Percentiles rank a stretch among this genome's conserved stretches.
phyloP scores from a whole-genome alignment of 1,284 basidiomycete species.

The Macrocystidia cucumis region DNA sequence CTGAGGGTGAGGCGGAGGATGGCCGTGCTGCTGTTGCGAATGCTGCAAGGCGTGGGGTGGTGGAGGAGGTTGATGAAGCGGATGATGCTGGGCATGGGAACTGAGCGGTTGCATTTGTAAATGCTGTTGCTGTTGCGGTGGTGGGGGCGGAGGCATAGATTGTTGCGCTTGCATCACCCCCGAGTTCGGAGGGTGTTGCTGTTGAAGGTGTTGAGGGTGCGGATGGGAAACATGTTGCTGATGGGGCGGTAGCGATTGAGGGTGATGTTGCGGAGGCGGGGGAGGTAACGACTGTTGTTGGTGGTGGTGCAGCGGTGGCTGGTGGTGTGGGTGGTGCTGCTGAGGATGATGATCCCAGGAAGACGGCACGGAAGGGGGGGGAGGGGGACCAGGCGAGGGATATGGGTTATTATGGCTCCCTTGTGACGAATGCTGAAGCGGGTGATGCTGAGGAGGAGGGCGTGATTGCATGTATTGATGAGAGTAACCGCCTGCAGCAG shows the following conservation, averaged over 20 bases:
- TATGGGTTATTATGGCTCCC: slow-evolving; percentile 24
- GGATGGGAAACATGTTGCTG: no score
- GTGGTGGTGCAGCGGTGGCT: slow-evolving; percentile 16
- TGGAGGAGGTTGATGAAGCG: slow-evolving; percentile 18
- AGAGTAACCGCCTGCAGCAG: slow-evolving; percentile 22
- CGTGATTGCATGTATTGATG: slow-evolving; percentile 24
- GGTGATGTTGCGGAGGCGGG: slow-evolving; percentile 18
- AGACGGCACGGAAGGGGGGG: slow-evolving; percentile 24
- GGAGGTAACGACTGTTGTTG: slow-evolving; percentile 20
- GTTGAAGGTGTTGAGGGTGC: no score
- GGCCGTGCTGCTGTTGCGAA: slow-evolving; percentile 16
- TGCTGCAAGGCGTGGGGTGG: slow-evolving; percentile 16
- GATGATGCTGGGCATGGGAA: slow-evolving; percentile 14
- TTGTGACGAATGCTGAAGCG: slow-evolving; percentile 21
- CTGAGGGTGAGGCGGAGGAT: slow-evolving; percentile 14
- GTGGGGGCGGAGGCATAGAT: no score
- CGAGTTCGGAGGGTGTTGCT: no score
- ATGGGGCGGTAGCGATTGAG: no score
- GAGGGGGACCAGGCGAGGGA: slow-evolving; percentile 24
- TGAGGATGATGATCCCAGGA: slow-evolving; percentile 27
- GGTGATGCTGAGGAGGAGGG: slow-evolving; percentile 18
- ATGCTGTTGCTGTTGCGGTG: no score
- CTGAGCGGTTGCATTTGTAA: no score
- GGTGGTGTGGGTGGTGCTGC: slow-evolving; percentile 15
- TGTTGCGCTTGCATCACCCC: no score